These are phyloP conservation scores for Baorangia bicolor DNA, from an alignment of 768 basidiomycete genomes.

Conservation along the genomic window DNA sequence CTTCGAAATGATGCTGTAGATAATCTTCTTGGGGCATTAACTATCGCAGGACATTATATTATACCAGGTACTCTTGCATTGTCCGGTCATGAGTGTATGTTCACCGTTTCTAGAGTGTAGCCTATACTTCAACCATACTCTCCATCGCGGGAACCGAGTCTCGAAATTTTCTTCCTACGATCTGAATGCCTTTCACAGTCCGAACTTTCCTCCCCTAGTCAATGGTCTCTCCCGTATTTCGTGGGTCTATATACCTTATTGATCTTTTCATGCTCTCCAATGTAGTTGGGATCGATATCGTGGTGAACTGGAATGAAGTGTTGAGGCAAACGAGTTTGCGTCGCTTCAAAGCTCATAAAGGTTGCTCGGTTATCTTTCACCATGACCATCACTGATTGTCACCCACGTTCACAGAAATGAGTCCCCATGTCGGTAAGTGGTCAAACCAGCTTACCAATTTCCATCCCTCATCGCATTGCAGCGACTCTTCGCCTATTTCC, in stretches of 20 bases:
- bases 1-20: slow-evolving; percentile 94
- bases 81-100: neutral
- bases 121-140: slow-evolving; percentile 86
- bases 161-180: slow-evolving; percentile 82
- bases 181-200: slow-evolving; percentile 80
- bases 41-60: slow-evolving; percentile 86
- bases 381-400: slow-evolving; percentile 10
- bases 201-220: slow-evolving; percentile 79
- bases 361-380: slow-evolving; percentile 32
- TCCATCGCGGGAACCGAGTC: slow-evolving; percentile 84
- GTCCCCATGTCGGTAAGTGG: slow-evolving; percentile 71
- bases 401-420: slow-evolving; percentile 56
- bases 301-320: slow-evolving; percentile 87
- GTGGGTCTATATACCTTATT: neutral
- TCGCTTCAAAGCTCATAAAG: slow-evolving; percentile 80
- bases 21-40: slow-evolving; percentile 85
- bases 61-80: slow-evolving; percentile 66
- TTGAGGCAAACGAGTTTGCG: slow-evolving; percentile 77
- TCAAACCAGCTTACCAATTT: neutral
- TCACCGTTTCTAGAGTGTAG: slow-evolving; percentile 60
- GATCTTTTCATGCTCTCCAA: slow-evolving; percentile 5
- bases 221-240: slow-evolving; percentile 48
- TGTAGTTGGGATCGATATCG: slow-evolving; percentile 85
- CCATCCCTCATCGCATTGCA: slow-evolving; percentile 31
- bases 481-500: slow-evolving; percentile 85